These are phyloP conservation scores for Aphanomyces stellatus DNA, from an alignment of 352 stramenopile species.

Conservation along the genomic window DNA sequence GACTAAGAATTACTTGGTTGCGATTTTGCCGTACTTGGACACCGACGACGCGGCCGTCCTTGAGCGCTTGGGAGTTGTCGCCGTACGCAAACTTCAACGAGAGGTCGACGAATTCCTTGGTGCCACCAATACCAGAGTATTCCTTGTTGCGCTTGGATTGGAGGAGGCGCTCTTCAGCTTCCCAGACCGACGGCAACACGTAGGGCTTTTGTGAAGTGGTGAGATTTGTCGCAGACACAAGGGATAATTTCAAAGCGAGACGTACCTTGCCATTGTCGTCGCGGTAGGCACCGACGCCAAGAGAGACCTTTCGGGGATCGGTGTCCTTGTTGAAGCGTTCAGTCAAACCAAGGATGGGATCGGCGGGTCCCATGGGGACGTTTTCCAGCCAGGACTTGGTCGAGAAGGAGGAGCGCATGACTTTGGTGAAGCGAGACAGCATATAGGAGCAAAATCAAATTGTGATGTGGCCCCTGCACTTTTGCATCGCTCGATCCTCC, in stretches of 20 bases:
- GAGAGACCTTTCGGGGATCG: slow-evolving; percentile 91
- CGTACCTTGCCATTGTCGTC: slow-evolving; percentile 87
- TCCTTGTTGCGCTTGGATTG: slow-evolving; percentile 94
- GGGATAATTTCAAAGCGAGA: not conserved
- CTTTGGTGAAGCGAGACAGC: not conserved
- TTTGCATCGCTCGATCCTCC: not conserved
- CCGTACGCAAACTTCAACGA: slow-evolving; percentile 96
- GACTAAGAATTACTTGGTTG: not conserved
- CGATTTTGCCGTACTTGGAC: slow-evolving; percentile 59
- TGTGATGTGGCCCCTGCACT: not conserved
- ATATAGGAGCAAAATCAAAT: not conserved
- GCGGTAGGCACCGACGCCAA: slow-evolving; percentile 99
- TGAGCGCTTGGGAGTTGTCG: slow-evolving; percentile 87
- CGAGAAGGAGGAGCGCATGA: slow-evolving; percentile 7
- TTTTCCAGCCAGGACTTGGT: slow-evolving; percentile 56
- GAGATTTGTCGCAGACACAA: not conserved
- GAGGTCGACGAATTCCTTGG: slow-evolving; percentile 94
- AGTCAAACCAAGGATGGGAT: slow-evolving; percentile 96
- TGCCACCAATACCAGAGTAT: slow-evolving; percentile 95
- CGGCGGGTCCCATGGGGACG: slow-evolving; percentile 91
- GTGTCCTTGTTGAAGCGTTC: slow-evolving; percentile 90
- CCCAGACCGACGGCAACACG: slow-evolving; percentile 94
- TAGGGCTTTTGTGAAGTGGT: slow-evolving; percentile 65
- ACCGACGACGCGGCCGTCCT: slow-evolving; percentile 88
- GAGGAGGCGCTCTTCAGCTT: slow-evolving; percentile 94